A percentile compares a stretch with the other conserved stretches of the same genome.
These are phyloP conservation scores for Chytridium lagenaria DNA, from an alignment of 371 early-diverging fungal genomes.

Conservation along the genomic window DNA sequence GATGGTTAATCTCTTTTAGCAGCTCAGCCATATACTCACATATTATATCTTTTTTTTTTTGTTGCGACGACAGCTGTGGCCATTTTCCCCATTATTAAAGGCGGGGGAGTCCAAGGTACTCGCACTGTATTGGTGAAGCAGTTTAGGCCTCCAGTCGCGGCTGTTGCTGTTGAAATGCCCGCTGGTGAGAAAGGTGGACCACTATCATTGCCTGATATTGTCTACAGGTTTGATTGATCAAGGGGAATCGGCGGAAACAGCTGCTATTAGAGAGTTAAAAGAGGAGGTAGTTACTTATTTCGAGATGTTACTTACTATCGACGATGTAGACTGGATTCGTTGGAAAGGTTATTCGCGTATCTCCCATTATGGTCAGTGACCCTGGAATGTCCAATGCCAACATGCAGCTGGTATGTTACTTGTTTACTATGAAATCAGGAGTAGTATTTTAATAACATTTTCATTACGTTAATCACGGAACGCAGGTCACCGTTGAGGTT, in stretches of 20 bases:
- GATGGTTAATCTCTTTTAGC: neutral
- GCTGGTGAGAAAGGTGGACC: neutral
- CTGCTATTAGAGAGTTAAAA: conserved; percentile 30
- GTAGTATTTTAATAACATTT: no score
- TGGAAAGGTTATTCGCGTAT: conserved; percentile 18
- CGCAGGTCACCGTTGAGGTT: conserved; percentile 10
- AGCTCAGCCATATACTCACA: neutral
- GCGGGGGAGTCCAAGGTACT: neutral
- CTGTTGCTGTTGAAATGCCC: conserved; percentile 22
- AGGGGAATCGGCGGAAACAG: conserved; percentile 9
- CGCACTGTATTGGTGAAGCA: conserved; percentile 23
- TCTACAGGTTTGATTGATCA: conserved; percentile 20
- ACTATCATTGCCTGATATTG: neutral
- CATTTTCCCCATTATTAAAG: conserved; percentile 7
- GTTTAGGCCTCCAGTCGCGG: conserved; percentile 26
- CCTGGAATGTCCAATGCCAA: conserved; percentile 12
- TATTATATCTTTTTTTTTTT: no score
- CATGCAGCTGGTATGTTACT: conserved; percentile 7
- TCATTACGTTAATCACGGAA: neutral
- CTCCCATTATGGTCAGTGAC: conserved; percentile 10
- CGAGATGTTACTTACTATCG: neutral
- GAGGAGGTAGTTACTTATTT: conserved; percentile 16
- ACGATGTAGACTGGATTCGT: conserved; percentile 22
- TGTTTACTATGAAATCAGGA: conserved; percentile 8
- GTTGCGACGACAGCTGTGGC: neutral